Evolutionary conservation across 2,329 filamentous ascomycete genomes (phyloP).

Genomic region (Bimuria novae-zelandiae): DNA sequence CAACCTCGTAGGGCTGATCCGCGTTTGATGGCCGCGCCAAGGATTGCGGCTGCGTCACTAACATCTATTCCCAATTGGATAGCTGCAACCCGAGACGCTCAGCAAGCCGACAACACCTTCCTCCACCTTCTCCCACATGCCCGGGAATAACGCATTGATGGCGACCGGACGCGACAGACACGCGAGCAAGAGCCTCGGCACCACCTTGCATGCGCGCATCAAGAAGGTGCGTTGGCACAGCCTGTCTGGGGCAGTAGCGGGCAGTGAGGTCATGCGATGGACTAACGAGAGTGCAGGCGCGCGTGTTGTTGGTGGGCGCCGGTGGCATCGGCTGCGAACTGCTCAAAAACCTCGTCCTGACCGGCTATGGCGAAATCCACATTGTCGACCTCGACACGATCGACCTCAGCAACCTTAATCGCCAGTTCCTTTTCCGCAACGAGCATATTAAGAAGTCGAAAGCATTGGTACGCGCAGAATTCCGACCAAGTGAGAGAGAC

Average conservation of each 20-base stretch:
- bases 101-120: slow-evolving; percentile 5
- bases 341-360: slow-evolving; percentile 92
- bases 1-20: slow-evolving; percentile 3
- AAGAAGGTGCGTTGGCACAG: slow-evolving; percentile 64
- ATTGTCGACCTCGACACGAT: slow-evolving; percentile 98
- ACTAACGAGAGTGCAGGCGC: slow-evolving; percentile 63
- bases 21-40: slow-evolving; percentile 25
- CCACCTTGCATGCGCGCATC: slow-evolving; percentile 64
- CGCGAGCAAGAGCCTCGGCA: slow-evolving; percentile 65
- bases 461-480: slow-evolving; percentile 68
- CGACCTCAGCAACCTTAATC: slow-evolving; percentile 95
- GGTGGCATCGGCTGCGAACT: slow-evolving; percentile 98
- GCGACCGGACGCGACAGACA: slow-evolving; percentile 55
- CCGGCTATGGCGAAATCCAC: slow-evolving; percentile 89
- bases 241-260: background rate
- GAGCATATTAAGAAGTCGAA: slow-evolving; percentile 99
- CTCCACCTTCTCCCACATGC: slow-evolving; percentile 20
- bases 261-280: slow-evolving; percentile 3
- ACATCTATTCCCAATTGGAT: slow-evolving; percentile 1
- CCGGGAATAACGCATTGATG: slow-evolving; percentile 12
- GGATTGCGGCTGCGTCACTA: slow-evolving; percentile 30
- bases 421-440: slow-evolving; percentile 93
- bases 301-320: slow-evolving; percentile 90
- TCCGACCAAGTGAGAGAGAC: background rate
- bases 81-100: background rate